A percentile compares a stretch with the other conserved stretches of the same genome.
phyloP scores from a whole-genome alignment of 495 filamentous ascomycete genomes.

The Aspergillus bridgeri region DNA sequence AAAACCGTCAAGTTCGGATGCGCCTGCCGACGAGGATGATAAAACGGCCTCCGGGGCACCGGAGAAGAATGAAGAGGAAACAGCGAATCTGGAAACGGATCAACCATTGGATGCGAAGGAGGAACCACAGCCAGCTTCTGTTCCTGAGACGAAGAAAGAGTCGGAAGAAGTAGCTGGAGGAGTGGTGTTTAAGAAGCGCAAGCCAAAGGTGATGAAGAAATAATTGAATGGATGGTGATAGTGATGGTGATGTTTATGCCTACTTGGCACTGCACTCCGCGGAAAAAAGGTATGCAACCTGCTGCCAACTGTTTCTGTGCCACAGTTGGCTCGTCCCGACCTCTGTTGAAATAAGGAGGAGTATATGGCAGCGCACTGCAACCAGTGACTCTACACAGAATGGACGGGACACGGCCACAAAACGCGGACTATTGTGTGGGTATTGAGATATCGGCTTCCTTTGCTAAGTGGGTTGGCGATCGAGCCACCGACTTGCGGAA shows the following conservation, averaged over 20 bases:
- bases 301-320: background rate
- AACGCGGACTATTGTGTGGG: background rate
- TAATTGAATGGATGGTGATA: slow-evolving; percentile 8
- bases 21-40: background rate
- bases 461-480: background rate
- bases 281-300: background rate
- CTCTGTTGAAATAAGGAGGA: background rate
- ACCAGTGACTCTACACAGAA: background rate
- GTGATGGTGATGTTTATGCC: background rate
- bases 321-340: background rate
- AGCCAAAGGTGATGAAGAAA: slow-evolving; percentile 65
- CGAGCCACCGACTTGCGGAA: background rate
- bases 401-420: background rate
- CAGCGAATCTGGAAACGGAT: slow-evolving; percentile 14
- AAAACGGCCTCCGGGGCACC: background rate
- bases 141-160: slow-evolving; percentile 18
- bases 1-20: slow-evolving; percentile 24
- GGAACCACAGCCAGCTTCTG: slow-evolving; percentile 18
- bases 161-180: slow-evolving; percentile 30
- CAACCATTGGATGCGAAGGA: slow-evolving; percentile 28
- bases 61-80: slow-evolving; percentile 7
- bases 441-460: background rate
- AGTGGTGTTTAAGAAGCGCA: slow-evolving; percentile 88
- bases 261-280: background rate
- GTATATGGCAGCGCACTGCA: background rate